phyloP scores from a whole-genome alignment of 2,329 filamentous ascomycete species.

The Cercospora canescens region DNA sequence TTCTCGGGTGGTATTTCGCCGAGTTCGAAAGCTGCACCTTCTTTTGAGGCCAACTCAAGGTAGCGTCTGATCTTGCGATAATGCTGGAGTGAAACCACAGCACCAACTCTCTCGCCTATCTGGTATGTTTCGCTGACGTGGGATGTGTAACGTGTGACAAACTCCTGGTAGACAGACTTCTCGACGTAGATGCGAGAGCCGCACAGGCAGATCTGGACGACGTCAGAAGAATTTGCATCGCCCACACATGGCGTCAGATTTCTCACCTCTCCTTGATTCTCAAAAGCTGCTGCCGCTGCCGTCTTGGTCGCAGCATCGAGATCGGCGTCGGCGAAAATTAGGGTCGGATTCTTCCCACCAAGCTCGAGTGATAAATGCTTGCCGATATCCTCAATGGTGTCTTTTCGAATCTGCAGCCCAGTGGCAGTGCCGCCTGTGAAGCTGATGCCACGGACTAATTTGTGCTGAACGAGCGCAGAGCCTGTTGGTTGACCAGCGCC shows the following conservation, averaged over 20 bases:
- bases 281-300: slow-evolving; percentile 13
- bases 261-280: slow-evolving; percentile 18
- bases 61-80: slow-evolving; percentile 16
- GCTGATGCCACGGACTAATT: slow-evolving; percentile 54
- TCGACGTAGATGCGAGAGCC: slow-evolving; percentile 17
- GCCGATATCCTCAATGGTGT: slow-evolving; percentile 39
- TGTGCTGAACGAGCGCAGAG: slow-evolving; percentile 33
- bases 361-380: slow-evolving; percentile 52
- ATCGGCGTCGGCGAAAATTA: slow-evolving; percentile 50
- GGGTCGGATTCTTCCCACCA: slow-evolving; percentile 48
- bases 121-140: slow-evolving; percentile 8
- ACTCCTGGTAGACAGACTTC: slow-evolving; percentile 8
- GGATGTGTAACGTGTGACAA: slow-evolving; percentile 1
- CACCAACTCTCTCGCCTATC: slow-evolving; percentile 1
- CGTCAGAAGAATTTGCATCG: neutral
- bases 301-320: slow-evolving; percentile 35
- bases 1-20: neutral
- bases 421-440: slow-evolving; percentile 49
- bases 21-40: slow-evolving; percentile 11
- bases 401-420: slow-evolving; percentile 42
- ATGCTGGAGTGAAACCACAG: slow-evolving; percentile 13
- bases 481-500: slow-evolving; percentile 43
- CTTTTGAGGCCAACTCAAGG: slow-evolving; percentile 7
- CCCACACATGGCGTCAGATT: neutral
- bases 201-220: slow-evolving; percentile 12